A percentile compares a stretch with the other conserved stretches of the same genome.
Evolutionary conservation across 1,139 yeast genomes (phyloP).

Genomic region (Citeromyces hawaiiensis): DNA sequence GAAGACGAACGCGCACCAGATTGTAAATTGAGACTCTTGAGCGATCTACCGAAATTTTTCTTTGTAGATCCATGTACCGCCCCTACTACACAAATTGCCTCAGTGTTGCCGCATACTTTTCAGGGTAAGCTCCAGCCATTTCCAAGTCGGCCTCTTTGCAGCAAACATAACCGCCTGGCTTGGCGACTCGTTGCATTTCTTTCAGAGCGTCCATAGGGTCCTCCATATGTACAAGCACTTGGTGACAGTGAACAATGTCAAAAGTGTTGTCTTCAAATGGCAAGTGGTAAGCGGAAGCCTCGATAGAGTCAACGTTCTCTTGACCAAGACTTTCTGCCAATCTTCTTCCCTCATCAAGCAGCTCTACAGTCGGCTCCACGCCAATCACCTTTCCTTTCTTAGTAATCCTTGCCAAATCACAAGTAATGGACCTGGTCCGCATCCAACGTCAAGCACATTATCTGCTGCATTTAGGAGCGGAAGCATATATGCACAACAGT

Average conservation of each 20-base stretch:
- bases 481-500: constrained; percentile 18
- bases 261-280: constrained; percentile 23
- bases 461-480: constrained; percentile 17
- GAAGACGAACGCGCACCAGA: not conserved
- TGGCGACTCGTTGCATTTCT: constrained; percentile 58
- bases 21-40: not conserved
- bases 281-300: constrained; percentile 20
- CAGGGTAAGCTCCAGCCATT: constrained; percentile 13
- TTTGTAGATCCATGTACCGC: not conserved
- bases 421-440: constrained; percentile 29
- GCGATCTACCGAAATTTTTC: not conserved
- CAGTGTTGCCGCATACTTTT: constrained; percentile 9
- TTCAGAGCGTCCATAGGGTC: constrained; percentile 76
- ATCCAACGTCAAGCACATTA: constrained; percentile 25
- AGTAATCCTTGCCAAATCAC: constrained; percentile 21
- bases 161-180: constrained; percentile 61
- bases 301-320: constrained; percentile 16
- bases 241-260: constrained; percentile 26
- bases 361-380: constrained; percentile 20
- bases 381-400: constrained; percentile 19
- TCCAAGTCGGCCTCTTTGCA: constrained; percentile 20
- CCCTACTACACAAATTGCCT: not conserved
- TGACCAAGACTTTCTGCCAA: constrained; percentile 5
- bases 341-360: constrained; percentile 17
- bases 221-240: constrained; percentile 33